Conservation (phyloP, 129 eudicot genomes). For the Glebionis coronaria region DNA sequence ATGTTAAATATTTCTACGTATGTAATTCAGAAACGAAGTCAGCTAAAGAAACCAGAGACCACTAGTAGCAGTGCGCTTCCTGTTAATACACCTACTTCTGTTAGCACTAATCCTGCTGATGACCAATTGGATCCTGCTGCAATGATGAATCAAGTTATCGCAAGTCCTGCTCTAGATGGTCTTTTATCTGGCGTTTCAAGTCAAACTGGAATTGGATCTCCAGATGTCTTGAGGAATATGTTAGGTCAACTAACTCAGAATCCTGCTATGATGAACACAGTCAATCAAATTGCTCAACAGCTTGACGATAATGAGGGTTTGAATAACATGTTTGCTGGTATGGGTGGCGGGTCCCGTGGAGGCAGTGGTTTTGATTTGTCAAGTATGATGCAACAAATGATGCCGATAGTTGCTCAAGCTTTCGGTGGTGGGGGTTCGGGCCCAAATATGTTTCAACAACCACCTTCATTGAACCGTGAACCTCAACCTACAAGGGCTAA, state of each 20-base stretch:
- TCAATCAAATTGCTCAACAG: slow-evolving; percentile 90
- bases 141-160: slow-evolving; percentile 64
- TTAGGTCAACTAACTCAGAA: slow-evolving; percentile 83
- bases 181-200: slow-evolving; percentile 79
- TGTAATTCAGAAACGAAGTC: slow-evolving; percentile 53
- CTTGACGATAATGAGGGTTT: slow-evolving; percentile 58
- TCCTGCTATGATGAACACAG: slow-evolving; percentile 85
- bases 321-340: slow-evolving; percentile 63
- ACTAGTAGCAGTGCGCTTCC: slow-evolving; percentile 31
- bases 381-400: slow-evolving; percentile 93
- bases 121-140: slow-evolving; percentile 50
- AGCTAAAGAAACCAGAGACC: slow-evolving; percentile 38
- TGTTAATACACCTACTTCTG: slow-evolving; percentile 23
- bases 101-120: slow-evolving; percentile 30
- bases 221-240: slow-evolving; percentile 79
- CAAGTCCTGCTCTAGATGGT: slow-evolving; percentile 75
- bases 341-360: slow-evolving; percentile 43
- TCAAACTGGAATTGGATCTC: slow-evolving; percentile 91
- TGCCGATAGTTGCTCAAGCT: slow-evolving; percentile 95
- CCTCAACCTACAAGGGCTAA: slow-evolving; percentile 28
- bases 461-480: slow-evolving; percentile 26
- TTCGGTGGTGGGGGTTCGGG: slow-evolving; percentile 58
- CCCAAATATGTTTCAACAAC: slow-evolving; percentile 35
- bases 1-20: slow-evolving; percentile 8
- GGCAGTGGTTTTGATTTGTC: slow-evolving; percentile 62